Conservation (phyloP, 371 early-diverging fungal genomes). For the Lichtheimia ramosa region DNA sequence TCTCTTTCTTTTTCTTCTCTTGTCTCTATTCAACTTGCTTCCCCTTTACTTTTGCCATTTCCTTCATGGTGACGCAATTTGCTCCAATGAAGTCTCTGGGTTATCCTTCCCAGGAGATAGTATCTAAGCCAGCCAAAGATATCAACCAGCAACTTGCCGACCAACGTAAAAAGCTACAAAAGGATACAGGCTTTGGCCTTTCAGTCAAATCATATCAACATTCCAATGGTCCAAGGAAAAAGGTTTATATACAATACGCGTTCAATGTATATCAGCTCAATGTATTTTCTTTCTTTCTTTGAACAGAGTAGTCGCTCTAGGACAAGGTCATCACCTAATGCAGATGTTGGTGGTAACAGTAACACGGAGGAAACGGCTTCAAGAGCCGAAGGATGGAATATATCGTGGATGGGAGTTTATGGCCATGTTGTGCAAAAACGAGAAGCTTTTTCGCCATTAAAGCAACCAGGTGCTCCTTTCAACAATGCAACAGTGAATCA, state of each 20-base stretch:
- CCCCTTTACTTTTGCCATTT: background rate
- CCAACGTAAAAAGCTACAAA: constrained; percentile 9
- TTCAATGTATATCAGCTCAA: no score
- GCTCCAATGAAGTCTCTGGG: constrained; percentile 28
- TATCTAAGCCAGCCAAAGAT: constrained; percentile 11
- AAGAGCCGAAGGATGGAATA: constrained; percentile 8
- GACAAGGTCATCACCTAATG: background rate
- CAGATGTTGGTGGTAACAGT: background rate
- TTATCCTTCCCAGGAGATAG: constrained; percentile 19
- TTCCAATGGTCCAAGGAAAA: constrained; percentile 2
- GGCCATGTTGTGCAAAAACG: constrained; percentile 15
- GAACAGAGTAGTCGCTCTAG: background rate
- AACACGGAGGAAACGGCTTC: background rate
- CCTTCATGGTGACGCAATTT: constrained; percentile 15
- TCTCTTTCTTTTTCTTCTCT: background rate
- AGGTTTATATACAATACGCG: constrained; percentile 5
- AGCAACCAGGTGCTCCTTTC: constrained; percentile 11
- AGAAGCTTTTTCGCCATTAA: constrained; percentile 5
- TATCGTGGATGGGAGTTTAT: constrained; percentile 2
- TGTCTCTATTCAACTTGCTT: constrained; percentile 1
- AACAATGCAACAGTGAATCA: background rate
- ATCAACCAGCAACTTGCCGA: constrained; percentile 15
- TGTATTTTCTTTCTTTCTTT: background rate
- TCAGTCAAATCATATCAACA: constrained; percentile 14
- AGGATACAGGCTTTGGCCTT: constrained; percentile 16